These are phyloP conservation scores for Colletotrichum simmondsii DNA, from an alignment of 2,329 filamentous ascomycete genomes.

Conservation along the genomic window DNA sequence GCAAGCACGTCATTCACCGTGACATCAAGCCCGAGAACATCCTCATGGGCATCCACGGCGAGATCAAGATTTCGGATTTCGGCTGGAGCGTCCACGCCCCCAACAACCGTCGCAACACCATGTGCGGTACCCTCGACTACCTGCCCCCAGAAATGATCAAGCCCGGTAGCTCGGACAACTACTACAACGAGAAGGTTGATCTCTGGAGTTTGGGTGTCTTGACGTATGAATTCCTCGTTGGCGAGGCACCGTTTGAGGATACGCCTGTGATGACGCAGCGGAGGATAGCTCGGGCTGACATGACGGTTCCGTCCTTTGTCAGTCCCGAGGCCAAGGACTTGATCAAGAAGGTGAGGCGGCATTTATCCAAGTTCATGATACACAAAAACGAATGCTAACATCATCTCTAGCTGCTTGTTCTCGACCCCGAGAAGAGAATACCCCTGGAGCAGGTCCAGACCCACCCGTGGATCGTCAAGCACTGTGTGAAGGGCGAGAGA, in stretches of 20 bases:
- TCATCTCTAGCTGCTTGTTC: conserved; percentile 78
- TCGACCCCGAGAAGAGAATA: conserved; percentile 94
- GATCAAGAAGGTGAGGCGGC: conserved; percentile 80
- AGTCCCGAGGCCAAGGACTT: conserved; percentile 91
- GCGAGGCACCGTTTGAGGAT: conserved; percentile 97
- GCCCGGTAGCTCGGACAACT: conserved; percentile 83
- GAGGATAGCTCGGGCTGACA: conserved; percentile 88
- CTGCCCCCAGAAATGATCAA: conserved; percentile 98
- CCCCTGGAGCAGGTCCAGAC: conserved; percentile 87
- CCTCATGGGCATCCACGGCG: conserved; percentile 92
- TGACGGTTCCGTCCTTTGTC: conserved; percentile 91
- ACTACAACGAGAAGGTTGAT: conserved; percentile 95
- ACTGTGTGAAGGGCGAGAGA: conserved; percentile 78
- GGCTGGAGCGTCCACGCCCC: conserved; percentile 98
- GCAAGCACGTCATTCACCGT: conserved; percentile 96
- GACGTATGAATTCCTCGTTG: conserved; percentile 95
- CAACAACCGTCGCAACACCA: conserved; percentile 91
- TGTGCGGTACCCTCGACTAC: conserved; percentile 98
- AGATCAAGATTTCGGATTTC: conserved; percentile 99
- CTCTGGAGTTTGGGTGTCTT: conserved; percentile 95
- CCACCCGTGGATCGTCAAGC: conserved; percentile 97
- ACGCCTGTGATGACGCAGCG: conserved; percentile 93
- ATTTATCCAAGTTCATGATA: not conserved
- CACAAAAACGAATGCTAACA: conserved; percentile 30
- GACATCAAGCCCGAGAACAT: conserved; percentile 99